Base-by-base conservation (phyloP, 768 basidiomycete species). In the Lactifluus echinatus region DNA sequence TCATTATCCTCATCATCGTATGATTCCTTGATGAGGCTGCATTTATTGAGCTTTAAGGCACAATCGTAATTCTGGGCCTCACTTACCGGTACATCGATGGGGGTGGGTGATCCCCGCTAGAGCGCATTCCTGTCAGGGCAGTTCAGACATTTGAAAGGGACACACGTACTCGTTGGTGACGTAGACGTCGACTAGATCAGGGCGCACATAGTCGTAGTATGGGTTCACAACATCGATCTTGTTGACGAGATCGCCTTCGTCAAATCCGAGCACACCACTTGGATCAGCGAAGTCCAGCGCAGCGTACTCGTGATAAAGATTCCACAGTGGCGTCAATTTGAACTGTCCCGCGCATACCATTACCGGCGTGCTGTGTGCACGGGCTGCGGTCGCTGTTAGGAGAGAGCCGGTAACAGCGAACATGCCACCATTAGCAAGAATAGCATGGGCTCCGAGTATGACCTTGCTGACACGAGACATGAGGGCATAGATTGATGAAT, bases 391-490 rank as follows among this genome's bases (percentile, higher is more conserved):
- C 3, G 89, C 91, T 1, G 85, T 89, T 42, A 93, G 75, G 17
- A 93, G 78, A 1, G 91, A 87, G 19, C 94, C 94, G 0, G 88
- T 80, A 43, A 89, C 80, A 15, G 90, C 88, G 69, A 95, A 93
- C 80, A 97, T 87, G 14, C 94, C 93, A 14, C 96, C 96, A 66
- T 97, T 95, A 24, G 95, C 94, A 49, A 96, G 84, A 65, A 98
- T 87, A n/a, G 89, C 85, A 70, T 97, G 95, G 11, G 93, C 88
- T 28, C 93, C 92, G 45, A 99, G 78, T 57, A 99, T 83, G 64
- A 98, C 87, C 72, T 99, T 99, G 74, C 93, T 95, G 59, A 95
- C 89, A 58, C 95, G 84, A 4, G 96, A 95, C 84, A 98, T 91
- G 61, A 99, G 79, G 11, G 93, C 92, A 68, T 89, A 95, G 69